These are phyloP conservation scores for Huntiella moniliformis DNA, from an alignment of 2,329 filamentous ascomycete species.

Conservation along the genomic window DNA sequence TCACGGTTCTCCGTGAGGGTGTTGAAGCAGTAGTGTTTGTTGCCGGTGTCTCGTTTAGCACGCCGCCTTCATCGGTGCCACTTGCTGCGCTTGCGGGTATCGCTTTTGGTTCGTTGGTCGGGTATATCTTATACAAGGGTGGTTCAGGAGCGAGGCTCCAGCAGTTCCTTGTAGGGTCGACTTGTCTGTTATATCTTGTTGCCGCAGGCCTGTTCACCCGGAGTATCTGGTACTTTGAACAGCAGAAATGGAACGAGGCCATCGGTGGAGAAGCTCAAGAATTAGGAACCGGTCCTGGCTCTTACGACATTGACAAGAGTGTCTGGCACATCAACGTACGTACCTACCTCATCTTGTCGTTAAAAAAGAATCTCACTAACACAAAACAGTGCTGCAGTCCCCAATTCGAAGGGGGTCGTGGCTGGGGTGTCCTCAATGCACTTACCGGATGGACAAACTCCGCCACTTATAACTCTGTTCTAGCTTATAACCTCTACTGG, in stretches of 20 bases:
- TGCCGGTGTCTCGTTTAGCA: slow-evolving; percentile 60
- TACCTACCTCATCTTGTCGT: too few species aligned
- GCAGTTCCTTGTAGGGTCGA: slow-evolving; percentile 63
- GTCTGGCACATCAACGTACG: slow-evolving; percentile 69
- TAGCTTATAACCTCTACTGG: slow-evolving; percentile 84
- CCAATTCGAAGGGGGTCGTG: slow-evolving; percentile 49
- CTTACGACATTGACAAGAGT: slow-evolving; percentile 58
- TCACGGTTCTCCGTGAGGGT: slow-evolving; percentile 74
- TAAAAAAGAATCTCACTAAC: slow-evolving; percentile 3
- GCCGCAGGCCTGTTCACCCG: slow-evolving; percentile 67
- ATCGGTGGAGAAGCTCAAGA: slow-evolving; percentile 38
- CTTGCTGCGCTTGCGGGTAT: slow-evolving; percentile 58
- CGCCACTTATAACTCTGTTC: slow-evolving; percentile 70
- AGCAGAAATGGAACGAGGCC: slow-evolving; percentile 46
- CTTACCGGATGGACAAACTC: slow-evolving; percentile 78
- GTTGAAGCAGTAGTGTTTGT: slow-evolving; percentile 70
- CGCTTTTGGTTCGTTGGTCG: slow-evolving; percentile 44
- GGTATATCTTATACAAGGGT: slow-evolving; percentile 55
- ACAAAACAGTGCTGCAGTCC: slow-evolving; percentile 55
- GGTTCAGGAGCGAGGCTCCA: slow-evolving; percentile 32
- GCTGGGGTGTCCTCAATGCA: slow-evolving; percentile 77
- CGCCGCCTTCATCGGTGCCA: slow-evolving; percentile 59
- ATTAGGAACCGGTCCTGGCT: slow-evolving; percentile 43
- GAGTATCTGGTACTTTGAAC: slow-evolving; percentile 56
- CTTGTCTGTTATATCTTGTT: slow-evolving; percentile 69